Evolutionary conservation across 2,329 filamentous ascomycete genomes (phyloP).

Genomic region (Lecanoromycetidae sp.): DNA sequence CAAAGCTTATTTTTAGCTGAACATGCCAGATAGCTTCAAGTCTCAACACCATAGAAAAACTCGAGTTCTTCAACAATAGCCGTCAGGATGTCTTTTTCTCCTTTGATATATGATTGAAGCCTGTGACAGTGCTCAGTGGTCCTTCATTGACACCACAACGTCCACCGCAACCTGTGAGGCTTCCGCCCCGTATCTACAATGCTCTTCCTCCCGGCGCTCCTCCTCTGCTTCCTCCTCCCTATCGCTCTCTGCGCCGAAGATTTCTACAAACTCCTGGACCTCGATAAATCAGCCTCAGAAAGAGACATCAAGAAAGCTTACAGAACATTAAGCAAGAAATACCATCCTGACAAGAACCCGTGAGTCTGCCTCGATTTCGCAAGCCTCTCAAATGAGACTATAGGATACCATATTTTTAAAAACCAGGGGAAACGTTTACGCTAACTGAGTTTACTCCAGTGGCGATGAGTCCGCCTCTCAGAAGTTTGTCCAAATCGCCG

Average conservation of each 20-base stretch:
- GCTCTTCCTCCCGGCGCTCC: slow-evolving; percentile 13
- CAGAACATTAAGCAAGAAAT: slow-evolving; percentile 83
- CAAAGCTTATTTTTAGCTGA: no score
- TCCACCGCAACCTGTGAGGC: slow-evolving; percentile 2
- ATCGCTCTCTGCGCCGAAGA: slow-evolving; percentile 33
- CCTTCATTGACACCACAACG: no score
- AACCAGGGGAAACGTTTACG: not conserved
- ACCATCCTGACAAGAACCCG: slow-evolving; percentile 96
- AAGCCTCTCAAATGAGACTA: not conserved
- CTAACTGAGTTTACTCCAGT: slow-evolving; percentile 41
- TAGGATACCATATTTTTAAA: no score
- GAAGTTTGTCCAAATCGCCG: slow-evolving; percentile 87
- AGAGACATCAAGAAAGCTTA: slow-evolving; percentile 91
- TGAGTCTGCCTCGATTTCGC: slow-evolving; percentile 35
- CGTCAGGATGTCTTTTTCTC: no score
- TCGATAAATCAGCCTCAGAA: slow-evolving; percentile 68
- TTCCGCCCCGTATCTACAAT: slow-evolving; percentile 9
- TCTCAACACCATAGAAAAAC: no score
- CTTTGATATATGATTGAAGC: no score
- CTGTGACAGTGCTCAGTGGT: no score
- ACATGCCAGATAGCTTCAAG: no score
- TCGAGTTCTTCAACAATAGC: no score
- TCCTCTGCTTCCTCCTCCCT: slow-evolving; percentile 24
- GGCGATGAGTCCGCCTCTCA: slow-evolving; percentile 67
- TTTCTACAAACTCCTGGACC: slow-evolving; percentile 59